Evolutionary conservation across 2,329 filamentous ascomycete species (phyloP), one percentile per base, ranked within the genome.

Genomic region (Nothophoma quercina): DNA sequence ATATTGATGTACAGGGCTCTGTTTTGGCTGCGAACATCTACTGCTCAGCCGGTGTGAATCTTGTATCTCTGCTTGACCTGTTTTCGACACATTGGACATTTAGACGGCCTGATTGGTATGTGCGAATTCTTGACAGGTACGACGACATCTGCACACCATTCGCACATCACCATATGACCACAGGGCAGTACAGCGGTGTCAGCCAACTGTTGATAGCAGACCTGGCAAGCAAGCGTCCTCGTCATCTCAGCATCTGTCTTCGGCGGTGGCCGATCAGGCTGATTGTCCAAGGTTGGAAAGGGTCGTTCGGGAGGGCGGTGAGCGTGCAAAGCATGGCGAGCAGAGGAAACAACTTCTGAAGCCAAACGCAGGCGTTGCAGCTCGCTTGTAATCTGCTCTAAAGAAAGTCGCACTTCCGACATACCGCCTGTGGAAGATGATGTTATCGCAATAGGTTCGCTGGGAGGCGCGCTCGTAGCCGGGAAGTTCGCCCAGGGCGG

Each of bases 131-230:
- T 73, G 1, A 76, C 71, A 2, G 81, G 81, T 26, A 80, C 74
- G 35, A 79, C 75, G 41, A 80, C 75, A 41, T 81, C 79, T 3
- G 79, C 80, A 58, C 82, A 84, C 81, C 81, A 84, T 30, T 75
- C 70, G 61, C 82, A 84, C 74, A 84, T 79, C 26, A 80, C 75
- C 55, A 83, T 74, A 63, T 84, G 81, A 0, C 82, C 82, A 54
- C 82, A 85, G 0, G 82, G 82, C 28, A 84, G 59, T 15, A 82
- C 69, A 2, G 79, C 81, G 6, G 79, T 78, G 53, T 83, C 79
- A 0, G 82, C 79, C 2, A 79, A 40, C 61, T 84, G 82, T 8
- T 73, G 74, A 59, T 81, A 81, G 62, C 82, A 85, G 15, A 83
- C 75, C 54, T 80, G 78, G 58, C 82, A 85, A 33, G 81, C 76